These are phyloP conservation scores for Malania oleifera DNA, from an alignment of 164 flowering plant genomes.

Conservation along the genomic window DNA sequence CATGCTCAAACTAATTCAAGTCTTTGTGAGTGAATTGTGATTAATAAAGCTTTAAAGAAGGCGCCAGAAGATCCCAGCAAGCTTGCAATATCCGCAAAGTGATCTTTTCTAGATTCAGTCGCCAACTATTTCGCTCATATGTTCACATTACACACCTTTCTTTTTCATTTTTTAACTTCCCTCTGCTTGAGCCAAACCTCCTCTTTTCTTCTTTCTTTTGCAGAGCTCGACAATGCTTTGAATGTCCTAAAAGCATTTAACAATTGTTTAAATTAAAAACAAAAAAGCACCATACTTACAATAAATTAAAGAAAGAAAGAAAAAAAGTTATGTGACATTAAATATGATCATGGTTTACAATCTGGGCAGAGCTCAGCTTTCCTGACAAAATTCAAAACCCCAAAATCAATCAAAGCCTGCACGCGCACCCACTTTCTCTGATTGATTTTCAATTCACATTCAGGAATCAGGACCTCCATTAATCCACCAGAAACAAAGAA, in stretches of 20 bases:
- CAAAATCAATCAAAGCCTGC: slow-evolving; percentile 4
- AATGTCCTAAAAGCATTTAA: too few relatives aligned
- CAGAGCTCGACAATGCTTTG: too few relatives aligned
- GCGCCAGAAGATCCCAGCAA: slow-evolving; percentile 6
- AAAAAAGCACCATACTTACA: too few relatives aligned
- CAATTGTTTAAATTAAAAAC: too few relatives aligned
- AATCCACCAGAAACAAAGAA: neutral
- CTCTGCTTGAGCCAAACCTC: too few relatives aligned
- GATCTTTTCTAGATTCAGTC: neutral
- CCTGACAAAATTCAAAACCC: neutral
- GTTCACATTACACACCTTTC: slow-evolving; percentile 4
- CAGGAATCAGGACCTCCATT: too few relatives aligned
- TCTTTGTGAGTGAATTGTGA: too few relatives aligned
- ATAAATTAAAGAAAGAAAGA: neutral
- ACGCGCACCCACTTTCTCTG: too few relatives aligned
- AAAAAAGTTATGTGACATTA: slow-evolving; percentile 1
- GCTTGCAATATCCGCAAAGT: slow-evolving; percentile 19
- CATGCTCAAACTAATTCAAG: too few relatives aligned
- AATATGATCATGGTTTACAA: slow-evolving; percentile 15
- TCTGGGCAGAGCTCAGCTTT: slow-evolving; percentile 3
- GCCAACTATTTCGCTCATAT: slow-evolving; percentile 6
- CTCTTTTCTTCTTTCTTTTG: too few relatives aligned
- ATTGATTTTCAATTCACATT: slow-evolving; percentile 13
- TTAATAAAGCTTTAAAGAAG: too few relatives aligned
- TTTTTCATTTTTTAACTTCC: too few relatives aligned